A percentile compares a stretch with the other conserved stretches of the same genome.
phyloP scores from a whole-genome alignment of 306 rosid genomes.

The Quercus suber region DNA sequence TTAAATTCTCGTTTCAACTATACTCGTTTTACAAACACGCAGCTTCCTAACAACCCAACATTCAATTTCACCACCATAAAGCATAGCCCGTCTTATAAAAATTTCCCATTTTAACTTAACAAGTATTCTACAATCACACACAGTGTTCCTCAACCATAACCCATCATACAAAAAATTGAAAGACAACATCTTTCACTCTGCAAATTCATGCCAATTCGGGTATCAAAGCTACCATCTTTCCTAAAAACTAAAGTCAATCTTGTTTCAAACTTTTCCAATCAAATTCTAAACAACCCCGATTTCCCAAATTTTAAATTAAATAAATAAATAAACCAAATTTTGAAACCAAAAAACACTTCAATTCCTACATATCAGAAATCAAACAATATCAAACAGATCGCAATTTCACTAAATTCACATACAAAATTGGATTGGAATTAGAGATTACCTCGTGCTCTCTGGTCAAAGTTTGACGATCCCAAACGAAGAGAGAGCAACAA shows the following conservation, averaged over 20 bases:
- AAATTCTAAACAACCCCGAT: neutral
- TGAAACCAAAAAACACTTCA: neutral
- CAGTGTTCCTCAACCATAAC: neutral
- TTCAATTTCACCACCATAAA: too few relatives aligned
- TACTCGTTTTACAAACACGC: too few relatives aligned
- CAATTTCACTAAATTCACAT: neutral
- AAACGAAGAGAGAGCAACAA: slow-evolving; percentile 53
- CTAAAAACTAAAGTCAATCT: too few relatives aligned
- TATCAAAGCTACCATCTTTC: too few relatives aligned
- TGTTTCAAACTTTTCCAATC: too few relatives aligned
- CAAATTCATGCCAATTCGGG: neutral
- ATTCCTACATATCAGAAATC: neutral
- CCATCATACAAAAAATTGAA: neutral
- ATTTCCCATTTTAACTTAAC: too few relatives aligned
- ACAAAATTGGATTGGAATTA: too few relatives aligned
- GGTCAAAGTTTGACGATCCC: slow-evolving; percentile 94
- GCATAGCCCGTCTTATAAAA: too few relatives aligned
- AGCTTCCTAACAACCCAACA: too few relatives aligned
- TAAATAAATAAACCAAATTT: too few relatives aligned
- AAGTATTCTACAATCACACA: too few relatives aligned
- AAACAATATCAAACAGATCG: slow-evolving; percentile 22
- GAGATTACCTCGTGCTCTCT: slow-evolving; percentile 73
- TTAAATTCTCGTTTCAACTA: too few relatives aligned
- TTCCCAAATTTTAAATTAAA: neutral
- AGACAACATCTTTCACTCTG: neutral